These are phyloP conservation scores for Skeletonema marinoi DNA, from an alignment of 108 stramenopile genomes.

Conservation along the genomic window DNA sequence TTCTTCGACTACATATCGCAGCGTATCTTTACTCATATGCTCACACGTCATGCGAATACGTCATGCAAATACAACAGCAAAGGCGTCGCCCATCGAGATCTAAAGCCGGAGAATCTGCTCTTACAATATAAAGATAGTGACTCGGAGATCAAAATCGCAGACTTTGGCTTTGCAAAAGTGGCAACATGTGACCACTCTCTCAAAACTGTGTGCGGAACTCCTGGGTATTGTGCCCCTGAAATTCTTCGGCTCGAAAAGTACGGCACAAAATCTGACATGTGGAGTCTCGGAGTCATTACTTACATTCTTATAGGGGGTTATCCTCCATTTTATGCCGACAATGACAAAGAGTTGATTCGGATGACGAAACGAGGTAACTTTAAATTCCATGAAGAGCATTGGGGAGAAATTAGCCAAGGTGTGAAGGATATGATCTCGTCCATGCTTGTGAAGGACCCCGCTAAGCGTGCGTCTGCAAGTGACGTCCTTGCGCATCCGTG, in stretches of 20 bases:
- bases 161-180: slow-evolving; percentile 97
- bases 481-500: slow-evolving; percentile 88
- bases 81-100: slow-evolving; percentile 83
- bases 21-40: too few species aligned
- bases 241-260: slow-evolving; percentile 72
- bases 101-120: slow-evolving; percentile 94
- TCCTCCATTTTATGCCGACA: slow-evolving; percentile 88
- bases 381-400: slow-evolving; percentile 87
- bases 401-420: slow-evolving; percentile 86
- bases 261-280: slow-evolving; percentile 84
- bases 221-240: slow-evolving; percentile 76
- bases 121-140: slow-evolving; percentile 76
- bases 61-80: slow-evolving; percentile 54
- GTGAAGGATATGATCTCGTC: slow-evolving; percentile 89
- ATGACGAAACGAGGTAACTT: slow-evolving; percentile 87
- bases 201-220: slow-evolving; percentile 75
- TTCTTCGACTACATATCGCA: too few species aligned
- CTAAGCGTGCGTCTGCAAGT: slow-evolving; percentile 85
- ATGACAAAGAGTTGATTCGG: slow-evolving; percentile 89
- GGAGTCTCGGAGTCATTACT: slow-evolving; percentile 94
- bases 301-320: slow-evolving; percentile 95
- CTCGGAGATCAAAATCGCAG: slow-evolving; percentile 92
- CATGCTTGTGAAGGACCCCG: slow-evolving; percentile 77
- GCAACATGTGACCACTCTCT: slow-evolving; percentile 53
- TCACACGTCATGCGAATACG: too few species aligned